Percentiles rank a stretch among this genome's conserved stretches.
Conservation (phyloP, 2,329 filamentous ascomycete genomes). For the Botryotinia calthae region DNA sequence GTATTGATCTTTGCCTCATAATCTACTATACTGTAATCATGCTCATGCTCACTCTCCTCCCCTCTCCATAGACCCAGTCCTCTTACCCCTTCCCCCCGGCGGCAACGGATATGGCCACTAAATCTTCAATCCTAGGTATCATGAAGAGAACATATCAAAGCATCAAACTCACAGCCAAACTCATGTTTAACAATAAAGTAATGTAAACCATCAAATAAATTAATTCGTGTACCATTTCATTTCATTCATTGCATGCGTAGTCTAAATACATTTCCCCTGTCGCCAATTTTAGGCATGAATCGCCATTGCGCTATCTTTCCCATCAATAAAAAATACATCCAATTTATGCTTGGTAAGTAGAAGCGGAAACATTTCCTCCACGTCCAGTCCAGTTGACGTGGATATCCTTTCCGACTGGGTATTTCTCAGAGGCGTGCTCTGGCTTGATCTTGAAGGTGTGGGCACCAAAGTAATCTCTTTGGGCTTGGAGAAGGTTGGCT, state of each 20-base stretch:
- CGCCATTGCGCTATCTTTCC: neutral
- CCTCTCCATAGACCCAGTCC: neutral
- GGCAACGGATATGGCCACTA: neutral
- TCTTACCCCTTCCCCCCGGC: neutral
- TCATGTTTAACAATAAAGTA: neutral
- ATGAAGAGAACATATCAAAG: neutral
- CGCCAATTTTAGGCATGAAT: slow-evolving; percentile 12
- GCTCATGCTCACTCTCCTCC: neutral
- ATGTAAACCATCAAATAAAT: neutral
- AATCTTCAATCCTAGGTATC: neutral
- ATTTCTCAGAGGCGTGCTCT: slow-evolving; percentile 72
- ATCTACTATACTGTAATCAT: neutral
- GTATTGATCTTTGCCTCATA: neutral
- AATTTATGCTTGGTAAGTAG: slow-evolving; percentile 88
- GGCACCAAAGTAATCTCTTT: slow-evolving; percentile 99
- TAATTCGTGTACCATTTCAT: slow-evolving; percentile 8
- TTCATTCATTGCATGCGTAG: slow-evolving; percentile 16
- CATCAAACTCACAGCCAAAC: neutral
- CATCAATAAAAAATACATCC: slow-evolving; percentile 3
- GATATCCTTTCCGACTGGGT: slow-evolving; percentile 81
- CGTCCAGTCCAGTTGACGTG: slow-evolving; percentile 99
- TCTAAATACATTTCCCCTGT: slow-evolving; percentile 19
- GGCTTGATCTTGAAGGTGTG: slow-evolving; percentile 90
- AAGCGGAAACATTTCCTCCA: slow-evolving; percentile 94
- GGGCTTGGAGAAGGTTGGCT: slow-evolving; percentile 96